Evolutionary conservation across 768 basidiomycete genomes (phyloP).

Genomic region (Pleurotus pulmonarius): DNA sequence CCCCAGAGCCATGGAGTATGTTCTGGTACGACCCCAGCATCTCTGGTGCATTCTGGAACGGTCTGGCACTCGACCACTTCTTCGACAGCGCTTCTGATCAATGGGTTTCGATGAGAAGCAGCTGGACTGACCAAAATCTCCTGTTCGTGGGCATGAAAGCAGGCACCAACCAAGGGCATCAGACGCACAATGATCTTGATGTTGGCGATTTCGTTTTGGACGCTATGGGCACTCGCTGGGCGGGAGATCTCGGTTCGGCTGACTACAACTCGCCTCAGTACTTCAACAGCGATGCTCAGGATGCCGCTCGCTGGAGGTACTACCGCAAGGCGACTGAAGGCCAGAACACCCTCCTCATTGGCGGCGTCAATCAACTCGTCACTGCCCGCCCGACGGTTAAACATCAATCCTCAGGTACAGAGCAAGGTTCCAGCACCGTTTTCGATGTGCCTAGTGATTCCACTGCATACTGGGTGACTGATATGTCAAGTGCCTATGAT

Average conservation of each 20-base stretch:
- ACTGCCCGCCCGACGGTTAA: slow-evolving; percentile 56
- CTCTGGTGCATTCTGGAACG: slow-evolving; percentile 90
- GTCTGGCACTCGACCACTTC: slow-evolving; percentile 73
- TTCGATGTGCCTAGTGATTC: slow-evolving; percentile 57
- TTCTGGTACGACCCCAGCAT: slow-evolving; percentile 89
- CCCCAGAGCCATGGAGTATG: slow-evolving; percentile 83
- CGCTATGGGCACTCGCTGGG: slow-evolving; percentile 90
- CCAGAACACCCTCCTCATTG: slow-evolving; percentile 89
- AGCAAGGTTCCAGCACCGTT: slow-evolving; percentile 85
- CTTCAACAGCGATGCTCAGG: slow-evolving; percentile 72
- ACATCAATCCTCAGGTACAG: slow-evolving; percentile 47
- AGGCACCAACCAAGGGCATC: slow-evolving; percentile 74
- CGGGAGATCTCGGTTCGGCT: slow-evolving; percentile 88
- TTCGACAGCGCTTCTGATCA: slow-evolving; percentile 71
- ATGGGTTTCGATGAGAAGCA: slow-evolving; percentile 90
- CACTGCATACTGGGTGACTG: slow-evolving; percentile 77
- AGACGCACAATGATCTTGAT: slow-evolving; percentile 95
- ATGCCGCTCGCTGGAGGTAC: slow-evolving; percentile 78
- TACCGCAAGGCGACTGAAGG: slow-evolving; percentile 97
- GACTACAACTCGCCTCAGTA: slow-evolving; percentile 76
- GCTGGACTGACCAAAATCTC: slow-evolving; percentile 86
- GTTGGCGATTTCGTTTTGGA: slow-evolving; percentile 94
- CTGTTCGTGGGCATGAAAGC: slow-evolving; percentile 88
- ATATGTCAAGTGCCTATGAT: slow-evolving; percentile 76
- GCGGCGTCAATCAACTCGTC: slow-evolving; percentile 77